Percentiles rank a stretch among this genome's conserved stretches.
Evolutionary conservation across 306 rosid genomes (phyloP).

Genomic region (Arachis stenosperma): DNA sequence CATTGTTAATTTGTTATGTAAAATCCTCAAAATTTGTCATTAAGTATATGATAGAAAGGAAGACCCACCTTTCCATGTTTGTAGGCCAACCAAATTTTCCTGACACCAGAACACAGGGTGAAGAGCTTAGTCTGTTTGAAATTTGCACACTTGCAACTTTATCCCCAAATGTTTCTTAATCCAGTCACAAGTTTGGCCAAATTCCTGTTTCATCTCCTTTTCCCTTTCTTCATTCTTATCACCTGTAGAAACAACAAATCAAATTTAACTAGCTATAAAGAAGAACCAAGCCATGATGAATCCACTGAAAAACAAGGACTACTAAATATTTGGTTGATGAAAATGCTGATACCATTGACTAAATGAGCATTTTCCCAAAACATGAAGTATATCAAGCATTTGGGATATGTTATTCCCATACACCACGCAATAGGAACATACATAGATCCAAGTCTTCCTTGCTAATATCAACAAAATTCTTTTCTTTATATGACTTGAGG

Average conservation of each 20-base stretch:
- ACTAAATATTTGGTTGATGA: slow-evolving; percentile 8
- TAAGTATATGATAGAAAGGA: slow-evolving; percentile 11
- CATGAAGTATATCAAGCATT: slow-evolving; percentile 6
- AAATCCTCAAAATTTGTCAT: slow-evolving; percentile 8
- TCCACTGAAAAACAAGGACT: slow-evolving; percentile 1
- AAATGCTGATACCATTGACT: not conserved
- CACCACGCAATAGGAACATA: slow-evolving; percentile 31
- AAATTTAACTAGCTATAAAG: slow-evolving; percentile 10
- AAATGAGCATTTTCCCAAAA: slow-evolving; percentile 4
- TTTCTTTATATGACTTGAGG: slow-evolving; percentile 88
- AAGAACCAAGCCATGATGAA: slow-evolving; percentile 22
- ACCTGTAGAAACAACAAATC: slow-evolving; percentile 55
- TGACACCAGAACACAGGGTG: slow-evolving; percentile 93
- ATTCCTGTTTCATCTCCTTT: slow-evolving; percentile 86
- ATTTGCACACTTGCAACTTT: slow-evolving; percentile 93
- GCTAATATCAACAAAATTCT: slow-evolving; percentile 92
- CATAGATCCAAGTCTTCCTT: slow-evolving; percentile 97
- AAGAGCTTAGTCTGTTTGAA: slow-evolving; percentile 86
- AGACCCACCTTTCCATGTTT: slow-evolving; percentile 88
- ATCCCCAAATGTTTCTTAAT: slow-evolving; percentile 84
- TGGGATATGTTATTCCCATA: not conserved
- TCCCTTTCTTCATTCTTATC: slow-evolving; percentile 92
- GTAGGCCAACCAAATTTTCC: slow-evolving; percentile 99
- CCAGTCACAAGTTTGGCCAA: slow-evolving; percentile 89
- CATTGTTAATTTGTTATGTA: not conserved